Conservation (phyloP, 208 protist genomes). For the Trypanosoma avium region DNA sequence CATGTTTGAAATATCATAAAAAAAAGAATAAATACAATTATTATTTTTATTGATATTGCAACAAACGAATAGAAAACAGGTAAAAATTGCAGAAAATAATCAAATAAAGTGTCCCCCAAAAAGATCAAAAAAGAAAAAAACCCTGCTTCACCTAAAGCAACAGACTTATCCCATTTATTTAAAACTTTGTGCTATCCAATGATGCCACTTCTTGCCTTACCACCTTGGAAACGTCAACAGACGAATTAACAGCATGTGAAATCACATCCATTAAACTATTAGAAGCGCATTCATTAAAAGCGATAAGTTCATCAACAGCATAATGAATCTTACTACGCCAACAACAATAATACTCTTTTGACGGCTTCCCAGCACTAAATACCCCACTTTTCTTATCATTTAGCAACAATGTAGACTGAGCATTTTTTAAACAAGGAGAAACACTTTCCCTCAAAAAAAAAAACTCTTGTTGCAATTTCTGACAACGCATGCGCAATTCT, state of each 20-base stretch:
- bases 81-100: too few species aligned
- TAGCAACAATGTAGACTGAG: too few species aligned
- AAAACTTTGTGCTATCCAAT: conserved; percentile 1
- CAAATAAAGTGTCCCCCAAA: too few species aligned
- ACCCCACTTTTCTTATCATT: neutral
- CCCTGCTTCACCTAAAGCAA: neutral
- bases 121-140: conserved; percentile 1
- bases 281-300: neutral
- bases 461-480: too few species aligned
- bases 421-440: too few species aligned
- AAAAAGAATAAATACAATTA: too few species aligned
- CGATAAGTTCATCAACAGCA: neutral
- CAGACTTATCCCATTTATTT: neutral
- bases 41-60: too few species aligned
- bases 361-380: neutral
- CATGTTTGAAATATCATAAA: too few species aligned
- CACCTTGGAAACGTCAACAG: conserved; percentile 8
- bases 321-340: conserved; percentile 6
- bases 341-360: conserved; percentile 10
- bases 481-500: too few species aligned
- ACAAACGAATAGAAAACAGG: too few species aligned
- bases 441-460: too few species aligned
- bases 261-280: neutral
- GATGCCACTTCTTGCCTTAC: neutral
- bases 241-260: neutral